Evolutionary conservation across 371 early-diverging fungal genomes (phyloP).

Genomic region (Mortierella sp.): DNA sequence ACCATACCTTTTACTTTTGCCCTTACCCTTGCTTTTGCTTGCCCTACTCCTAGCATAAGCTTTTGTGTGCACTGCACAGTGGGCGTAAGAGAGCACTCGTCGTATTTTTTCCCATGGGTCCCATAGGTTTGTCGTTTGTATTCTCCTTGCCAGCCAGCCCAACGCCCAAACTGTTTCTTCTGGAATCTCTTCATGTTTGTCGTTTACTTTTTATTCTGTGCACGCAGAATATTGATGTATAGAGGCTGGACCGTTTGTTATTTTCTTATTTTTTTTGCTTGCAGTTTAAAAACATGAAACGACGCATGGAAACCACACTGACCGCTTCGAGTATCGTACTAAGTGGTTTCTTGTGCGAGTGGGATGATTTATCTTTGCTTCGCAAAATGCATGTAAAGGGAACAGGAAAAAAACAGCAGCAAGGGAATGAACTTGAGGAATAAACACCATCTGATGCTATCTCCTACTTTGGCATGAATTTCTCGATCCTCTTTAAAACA

Average conservation of each 20-base stretch:
- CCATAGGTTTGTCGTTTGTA: neutral
- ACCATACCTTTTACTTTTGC: neutral
- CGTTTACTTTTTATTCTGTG: neutral
- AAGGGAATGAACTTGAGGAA: neutral
- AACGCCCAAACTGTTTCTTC: neutral
- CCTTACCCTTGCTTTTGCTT: neutral
- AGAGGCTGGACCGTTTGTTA: neutral
- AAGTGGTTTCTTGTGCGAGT: neutral
- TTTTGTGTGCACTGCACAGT: no score
- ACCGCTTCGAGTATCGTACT: neutral
- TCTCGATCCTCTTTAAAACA: neutral
- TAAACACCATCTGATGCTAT: conserved; percentile 6
- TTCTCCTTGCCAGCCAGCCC: neutral
- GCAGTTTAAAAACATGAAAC: neutral
- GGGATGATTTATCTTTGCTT: conserved; percentile 7
- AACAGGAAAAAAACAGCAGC: neutral
- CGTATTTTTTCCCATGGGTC: conserved; percentile 11
- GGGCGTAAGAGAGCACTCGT: no score
- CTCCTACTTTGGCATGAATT: neutral
- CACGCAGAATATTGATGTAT: neutral
- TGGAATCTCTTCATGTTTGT: neutral
- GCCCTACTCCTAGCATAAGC: no score
- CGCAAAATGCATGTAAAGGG: neutral
- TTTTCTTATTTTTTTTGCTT: no score
- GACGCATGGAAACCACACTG: conserved; percentile 9